Conservation (phyloP, 2,329 filamentous ascomycete species). For the Xylaria sp. region DNA sequence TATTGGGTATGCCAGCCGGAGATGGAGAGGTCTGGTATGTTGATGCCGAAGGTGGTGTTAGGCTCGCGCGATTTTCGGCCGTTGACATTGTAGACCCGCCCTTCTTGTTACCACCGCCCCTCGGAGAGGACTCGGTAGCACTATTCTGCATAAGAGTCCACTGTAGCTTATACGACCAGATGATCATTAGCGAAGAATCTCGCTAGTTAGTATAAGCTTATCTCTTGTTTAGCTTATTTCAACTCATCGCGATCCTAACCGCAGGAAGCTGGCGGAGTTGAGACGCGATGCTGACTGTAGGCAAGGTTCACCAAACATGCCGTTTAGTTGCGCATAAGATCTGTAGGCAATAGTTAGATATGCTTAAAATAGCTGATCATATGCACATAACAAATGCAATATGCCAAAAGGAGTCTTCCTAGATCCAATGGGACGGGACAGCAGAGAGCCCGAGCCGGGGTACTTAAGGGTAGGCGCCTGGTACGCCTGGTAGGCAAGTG, state of each 20-base stretch:
- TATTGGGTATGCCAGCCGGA: neutral
- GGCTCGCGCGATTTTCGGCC: conserved; percentile 34
- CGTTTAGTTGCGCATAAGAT: too few species aligned
- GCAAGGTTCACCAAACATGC: too few species aligned
- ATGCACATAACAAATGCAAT: too few species aligned
- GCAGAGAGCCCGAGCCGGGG: too few species aligned
- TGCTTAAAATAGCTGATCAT: too few species aligned
- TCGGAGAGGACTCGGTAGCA: conserved; percentile 5
- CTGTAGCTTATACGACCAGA: neutral
- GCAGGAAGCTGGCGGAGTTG: neutral
- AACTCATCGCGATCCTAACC: neutral
- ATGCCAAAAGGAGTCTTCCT: too few species aligned
- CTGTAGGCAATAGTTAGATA: too few species aligned
- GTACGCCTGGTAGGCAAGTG: too few species aligned
- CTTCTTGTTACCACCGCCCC: neutral
- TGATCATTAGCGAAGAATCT: neutral
- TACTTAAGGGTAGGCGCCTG: too few species aligned
- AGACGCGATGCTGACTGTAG: neutral
- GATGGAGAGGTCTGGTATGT: neutral
- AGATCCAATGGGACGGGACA: too few species aligned
- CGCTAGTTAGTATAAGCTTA: neutral
- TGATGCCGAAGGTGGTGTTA: too few species aligned
- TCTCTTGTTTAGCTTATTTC: neutral
- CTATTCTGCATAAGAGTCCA: conserved; percentile 4
- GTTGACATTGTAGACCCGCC: conserved; percentile 10